Evolutionary conservation across 73 alveolate genomes (phyloP).

Genomic region (Paramecium bursaria): DNA sequence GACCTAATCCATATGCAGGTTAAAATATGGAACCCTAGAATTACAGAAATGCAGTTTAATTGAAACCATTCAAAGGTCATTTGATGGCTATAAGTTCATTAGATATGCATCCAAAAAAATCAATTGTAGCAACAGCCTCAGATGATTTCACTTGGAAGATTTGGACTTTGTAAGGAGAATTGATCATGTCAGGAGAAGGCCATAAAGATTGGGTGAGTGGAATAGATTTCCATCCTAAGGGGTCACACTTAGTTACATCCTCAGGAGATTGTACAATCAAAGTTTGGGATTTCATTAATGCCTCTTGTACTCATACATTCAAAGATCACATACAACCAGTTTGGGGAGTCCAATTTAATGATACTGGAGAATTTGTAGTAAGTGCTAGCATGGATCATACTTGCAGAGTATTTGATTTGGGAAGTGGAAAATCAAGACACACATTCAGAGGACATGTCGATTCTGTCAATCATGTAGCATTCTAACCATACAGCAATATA

Average conservation of each 20-base stretch:
- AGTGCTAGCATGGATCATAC: constrained; percentile 99
- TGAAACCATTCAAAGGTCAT: constrained; percentile 95
- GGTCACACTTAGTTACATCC: constrained; percentile 91
- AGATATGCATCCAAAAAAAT: constrained; percentile 92
- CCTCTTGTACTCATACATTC: constrained; percentile 95
- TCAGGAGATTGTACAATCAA: constrained; percentile 99
- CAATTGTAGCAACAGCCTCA: constrained; percentile 98
- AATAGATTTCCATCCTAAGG: constrained; percentile 97
- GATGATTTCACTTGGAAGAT: constrained; percentile 99
- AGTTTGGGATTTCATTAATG: constrained; percentile 99
- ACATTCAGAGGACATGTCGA: constrained; percentile 99
- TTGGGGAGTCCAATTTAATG: constrained; percentile 82
- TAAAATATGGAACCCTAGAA: constrained; percentile 68
- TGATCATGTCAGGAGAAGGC: constrained; percentile 99
- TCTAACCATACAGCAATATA: constrained; percentile 94
- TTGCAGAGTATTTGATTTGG: constrained; percentile 93
- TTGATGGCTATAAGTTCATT: constrained; percentile 95
- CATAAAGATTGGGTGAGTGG: constrained; percentile 99
- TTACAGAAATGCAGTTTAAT: constrained; percentile 61
- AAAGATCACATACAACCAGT: constrained; percentile 98
- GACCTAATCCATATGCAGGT: constrained; percentile 77
- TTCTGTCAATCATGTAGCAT: constrained; percentile 96
- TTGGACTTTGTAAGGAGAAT: constrained; percentile 81
- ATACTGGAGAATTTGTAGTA: constrained; percentile 90
- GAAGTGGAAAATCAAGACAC: constrained; percentile 90